phyloP scores from a whole-genome alignment of 2,329 filamentous ascomycete species.

The Hirsutella minnesotensis region DNA sequence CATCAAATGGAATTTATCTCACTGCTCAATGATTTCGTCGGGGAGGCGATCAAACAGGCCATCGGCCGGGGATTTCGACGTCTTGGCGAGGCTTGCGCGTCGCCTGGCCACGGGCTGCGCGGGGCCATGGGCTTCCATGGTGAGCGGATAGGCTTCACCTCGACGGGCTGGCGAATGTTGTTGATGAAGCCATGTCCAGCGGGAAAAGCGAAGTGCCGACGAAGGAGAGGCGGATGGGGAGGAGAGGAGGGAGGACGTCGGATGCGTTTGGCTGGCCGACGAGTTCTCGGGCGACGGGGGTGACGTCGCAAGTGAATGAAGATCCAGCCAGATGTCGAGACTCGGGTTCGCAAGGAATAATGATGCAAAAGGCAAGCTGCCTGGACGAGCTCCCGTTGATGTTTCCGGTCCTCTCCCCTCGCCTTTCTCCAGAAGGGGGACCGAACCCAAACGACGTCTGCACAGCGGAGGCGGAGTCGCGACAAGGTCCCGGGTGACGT shows the following conservation, averaged over 20 bases:
- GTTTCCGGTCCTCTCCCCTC: too few species aligned
- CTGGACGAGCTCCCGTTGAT: too few species aligned
- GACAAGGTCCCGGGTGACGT: too few species aligned
- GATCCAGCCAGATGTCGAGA: too few species aligned
- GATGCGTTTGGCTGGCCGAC: too few species aligned
- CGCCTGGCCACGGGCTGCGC: not conserved
- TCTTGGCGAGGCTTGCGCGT: not conserved
- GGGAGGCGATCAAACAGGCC: conserved; percentile 43
- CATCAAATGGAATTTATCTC: conserved; percentile 16
- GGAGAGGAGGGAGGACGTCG: not conserved
- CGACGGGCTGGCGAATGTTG: not conserved
- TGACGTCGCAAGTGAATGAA: too few species aligned
- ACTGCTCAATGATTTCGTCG: conserved; percentile 62
- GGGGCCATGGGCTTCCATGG: not conserved
- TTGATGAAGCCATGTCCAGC: not conserved
- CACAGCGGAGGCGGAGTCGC: too few species aligned
- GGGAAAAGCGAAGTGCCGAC: not conserved
- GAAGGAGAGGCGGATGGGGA: not conserved
- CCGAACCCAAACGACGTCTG: too few species aligned
- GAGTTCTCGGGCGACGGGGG: too few species aligned
- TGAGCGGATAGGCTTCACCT: not conserved
- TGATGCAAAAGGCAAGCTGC: too few species aligned
- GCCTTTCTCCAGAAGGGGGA: too few species aligned
- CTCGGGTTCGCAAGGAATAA: too few species aligned
- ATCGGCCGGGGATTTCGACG: not conserved